Percentiles rank a stretch among this genome's conserved stretches.
phyloP scores from a whole-genome alignment of 1,284 basidiomycete species.

The Leccinum insolens region DNA sequence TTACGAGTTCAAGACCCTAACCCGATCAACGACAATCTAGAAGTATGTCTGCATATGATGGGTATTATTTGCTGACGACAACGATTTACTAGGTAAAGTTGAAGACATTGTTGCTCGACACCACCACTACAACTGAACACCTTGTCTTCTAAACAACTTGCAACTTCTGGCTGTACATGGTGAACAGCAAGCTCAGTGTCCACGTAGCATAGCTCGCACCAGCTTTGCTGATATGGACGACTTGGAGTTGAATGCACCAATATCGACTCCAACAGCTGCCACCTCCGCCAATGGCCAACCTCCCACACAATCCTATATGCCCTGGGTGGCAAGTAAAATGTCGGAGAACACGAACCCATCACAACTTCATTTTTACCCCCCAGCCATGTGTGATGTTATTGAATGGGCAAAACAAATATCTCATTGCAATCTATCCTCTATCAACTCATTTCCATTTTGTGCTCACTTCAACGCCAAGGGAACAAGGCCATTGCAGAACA shows the following conservation, averaged over 20 bases:
- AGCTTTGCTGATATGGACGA: background rate
- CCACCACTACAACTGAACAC: background rate
- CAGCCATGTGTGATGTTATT: background rate
- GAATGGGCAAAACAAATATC: background rate
- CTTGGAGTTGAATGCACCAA: background rate
- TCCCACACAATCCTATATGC: background rate
- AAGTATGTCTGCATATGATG: no score
- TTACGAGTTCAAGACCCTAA: background rate
- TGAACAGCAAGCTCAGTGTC: background rate
- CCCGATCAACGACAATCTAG: background rate
- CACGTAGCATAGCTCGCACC: background rate
- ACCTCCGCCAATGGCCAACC: background rate
- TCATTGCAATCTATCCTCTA: background rate
- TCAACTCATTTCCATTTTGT: background rate
- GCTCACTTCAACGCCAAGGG: background rate
- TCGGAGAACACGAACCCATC: background rate
- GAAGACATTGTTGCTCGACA: background rate
- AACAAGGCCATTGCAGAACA: background rate
- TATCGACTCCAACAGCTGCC: background rate
- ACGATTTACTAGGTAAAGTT: background rate
- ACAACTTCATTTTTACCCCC: background rate
- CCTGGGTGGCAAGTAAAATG: background rate
- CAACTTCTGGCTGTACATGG: background rate
- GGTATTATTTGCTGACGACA: no score
- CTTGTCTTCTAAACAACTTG: background rate